A percentile compares a stretch with the other conserved stretches of the same genome.
Conservation (phyloP, 164 flowering plant genomes). For the Saururus chinensis region DNA sequence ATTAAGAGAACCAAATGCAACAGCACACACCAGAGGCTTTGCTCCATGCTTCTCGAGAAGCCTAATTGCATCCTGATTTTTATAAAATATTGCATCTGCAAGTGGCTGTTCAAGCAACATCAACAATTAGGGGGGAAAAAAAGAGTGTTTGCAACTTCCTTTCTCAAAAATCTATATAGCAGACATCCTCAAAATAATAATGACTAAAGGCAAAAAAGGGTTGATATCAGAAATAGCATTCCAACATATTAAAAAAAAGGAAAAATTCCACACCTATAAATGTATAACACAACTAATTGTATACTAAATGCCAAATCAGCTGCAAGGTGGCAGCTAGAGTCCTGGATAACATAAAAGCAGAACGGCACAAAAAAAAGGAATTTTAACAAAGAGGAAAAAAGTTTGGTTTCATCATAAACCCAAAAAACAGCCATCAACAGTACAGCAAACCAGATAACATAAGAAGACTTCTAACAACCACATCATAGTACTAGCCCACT, state of each 20-base stretch:
- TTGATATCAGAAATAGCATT: too few relatives aligned
- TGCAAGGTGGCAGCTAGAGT: neutral
- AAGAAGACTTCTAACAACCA: too few relatives aligned
- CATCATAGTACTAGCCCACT: neutral
- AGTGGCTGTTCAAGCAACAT: slow-evolving; percentile 53
- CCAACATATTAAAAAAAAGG: neutral
- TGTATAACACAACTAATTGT: neutral
- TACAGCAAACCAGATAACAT: too few relatives aligned
- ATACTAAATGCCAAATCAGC: too few relatives aligned
- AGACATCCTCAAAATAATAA: neutral
- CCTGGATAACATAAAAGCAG: neutral
- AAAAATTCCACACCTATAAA: neutral
- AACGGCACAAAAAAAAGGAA: neutral
- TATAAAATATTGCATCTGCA: slow-evolving; percentile 90
- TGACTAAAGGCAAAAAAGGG: too few relatives aligned
- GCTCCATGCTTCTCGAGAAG: slow-evolving; percentile 91
- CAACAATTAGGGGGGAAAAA: neutral
- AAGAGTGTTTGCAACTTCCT: neutral
- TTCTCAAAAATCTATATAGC: neutral
- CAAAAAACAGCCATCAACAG: too few relatives aligned
- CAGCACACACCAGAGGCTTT: slow-evolving; percentile 52
- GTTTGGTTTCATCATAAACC: neutral
- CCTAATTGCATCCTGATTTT: slow-evolving; percentile 68
- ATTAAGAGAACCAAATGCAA: neutral
- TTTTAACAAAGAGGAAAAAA: neutral